Base-by-base conservation (phyloP, 1,284 basidiomycete species). In the Malassezia furfur region DNA sequence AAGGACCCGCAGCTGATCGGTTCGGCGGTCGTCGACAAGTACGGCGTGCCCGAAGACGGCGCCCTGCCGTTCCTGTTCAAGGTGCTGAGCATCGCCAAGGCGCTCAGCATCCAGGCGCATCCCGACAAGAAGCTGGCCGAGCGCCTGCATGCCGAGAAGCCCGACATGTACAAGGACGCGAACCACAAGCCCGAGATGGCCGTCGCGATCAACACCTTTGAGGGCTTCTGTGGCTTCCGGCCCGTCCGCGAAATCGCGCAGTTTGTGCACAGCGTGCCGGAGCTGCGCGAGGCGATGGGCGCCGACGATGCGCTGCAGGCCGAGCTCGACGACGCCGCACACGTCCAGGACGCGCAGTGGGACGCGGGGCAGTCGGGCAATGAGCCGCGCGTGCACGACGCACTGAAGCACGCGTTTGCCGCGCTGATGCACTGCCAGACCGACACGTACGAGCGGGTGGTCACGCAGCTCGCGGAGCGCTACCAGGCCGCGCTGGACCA, bases 181-280 rank as follows among this genome's bases (percentile, higher is more conserved):
- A 94, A 94, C 70, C 91, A 94, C 71, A 96, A 96, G 77, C 94
- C 94, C 3, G 94, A 99, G 76, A 94, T 99, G 89, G 91, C 91
- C 11, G 82, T 98, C 48, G 94, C 94, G 1, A 77, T 99, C 52
- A 91, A 91, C 0, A 82, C 85, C 7, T 98, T 98, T 79, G 80
- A 80, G 36, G 94, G 88, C 0, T 81, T 98, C 70, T 94, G 90
- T 71, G 91, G 91, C 31, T 96, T 94, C 78, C 80, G 85, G 11
- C 90, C 90, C 4, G 80, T 91, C 1, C 70, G 79, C 0, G 78
- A 83, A 50, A 88, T 96, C 65, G 81, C 82, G 12, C 74, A 78
- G 6, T 83, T 84, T 75, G 80, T 99, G 54, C 69, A 77, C 31
- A 76, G 74, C 30, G 85, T 89, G 0, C 85, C 87, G 43, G 93